Evolutionary conservation across 208 protist species (phyloP), one percentile per base, ranked within the genome.

Genomic region (Leishmania lainsoni): DNA sequence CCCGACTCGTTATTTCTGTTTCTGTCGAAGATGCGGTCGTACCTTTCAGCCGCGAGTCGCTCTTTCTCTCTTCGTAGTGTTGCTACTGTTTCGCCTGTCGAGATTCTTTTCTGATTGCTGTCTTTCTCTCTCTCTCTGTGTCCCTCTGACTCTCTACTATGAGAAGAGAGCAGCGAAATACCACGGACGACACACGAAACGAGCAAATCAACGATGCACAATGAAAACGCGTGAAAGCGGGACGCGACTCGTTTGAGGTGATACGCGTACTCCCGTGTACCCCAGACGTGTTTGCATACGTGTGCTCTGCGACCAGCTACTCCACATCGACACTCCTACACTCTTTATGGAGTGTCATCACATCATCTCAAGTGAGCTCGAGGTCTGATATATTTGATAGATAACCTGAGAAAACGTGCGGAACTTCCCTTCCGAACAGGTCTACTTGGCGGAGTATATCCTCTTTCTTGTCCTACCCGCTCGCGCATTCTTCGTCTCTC

Each of bases 181-280:
- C 82, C 58, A 78, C 63, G 49, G 22, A 71, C 66, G 32, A 10
- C 52, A 70, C n/a, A 75, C 20, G 17, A 48, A 65, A 48, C 65
- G 69, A 20, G n/a, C 74, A 54, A 39, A 29, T 5, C 29, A 14
- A 20, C 3, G 29, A 22, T 5, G 3, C 32, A 5, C 42, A 63
- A 29, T 3, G 12, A 29, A 3, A 39, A 66, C 4, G 5, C 32
- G 2, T 16, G 22, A 20, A 68, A 68, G 17, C 29, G 29, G 12
- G 61, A 22, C 29, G 29, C 10, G 61, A 39, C 61, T 16, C 29
- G 29, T 12, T 20, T 68, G 12, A 68, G 29, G 3, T 20, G 29
- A 68, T 68, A 39, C 29, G 26, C 61, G 61, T 29, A 14, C 29
- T 68, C 14, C 29, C 61, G 2, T 68, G 61, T 29, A 39, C 29